phyloP scores from a whole-genome alignment of 768 basidiomycete genomes.

The Collybiopsis confluens region DNA sequence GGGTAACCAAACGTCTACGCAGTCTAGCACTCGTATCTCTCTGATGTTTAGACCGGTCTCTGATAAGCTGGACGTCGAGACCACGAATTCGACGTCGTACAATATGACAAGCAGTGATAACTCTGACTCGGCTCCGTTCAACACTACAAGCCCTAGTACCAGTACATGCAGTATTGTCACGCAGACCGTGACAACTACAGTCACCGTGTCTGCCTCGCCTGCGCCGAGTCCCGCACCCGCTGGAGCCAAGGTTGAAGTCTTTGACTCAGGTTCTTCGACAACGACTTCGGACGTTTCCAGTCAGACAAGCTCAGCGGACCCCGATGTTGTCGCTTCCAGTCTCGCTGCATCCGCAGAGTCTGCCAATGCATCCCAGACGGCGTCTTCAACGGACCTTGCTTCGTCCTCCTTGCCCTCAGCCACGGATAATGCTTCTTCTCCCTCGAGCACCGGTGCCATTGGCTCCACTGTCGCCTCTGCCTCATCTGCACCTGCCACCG shows the following conservation, averaged over 20 bases:
- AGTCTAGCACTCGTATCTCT: neutral
- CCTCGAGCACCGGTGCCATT: neutral
- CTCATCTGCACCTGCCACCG: neutral
- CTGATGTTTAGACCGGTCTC: neutral
- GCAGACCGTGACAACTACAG: neutral
- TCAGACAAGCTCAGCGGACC: neutral
- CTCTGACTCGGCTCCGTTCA: neutral
- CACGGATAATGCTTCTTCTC: neutral
- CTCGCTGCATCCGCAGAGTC: neutral
- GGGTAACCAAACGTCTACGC: neutral
- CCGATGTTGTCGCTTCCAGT: slow-evolving; percentile 3
- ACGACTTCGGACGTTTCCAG: neutral
- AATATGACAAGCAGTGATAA: neutral
- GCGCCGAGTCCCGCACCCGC: neutral
- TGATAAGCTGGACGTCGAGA: neutral
- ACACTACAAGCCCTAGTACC: neutral
- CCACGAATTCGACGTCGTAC: neutral
- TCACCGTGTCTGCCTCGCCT: neutral
- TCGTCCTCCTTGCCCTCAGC: neutral
- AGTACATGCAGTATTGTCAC: neutral
- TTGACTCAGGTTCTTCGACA: neutral
- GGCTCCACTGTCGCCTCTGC: neutral
- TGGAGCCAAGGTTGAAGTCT: slow-evolving; percentile 1
- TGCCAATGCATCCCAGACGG: too few relatives aligned
- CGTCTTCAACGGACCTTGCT: too few relatives aligned